Percentiles rank a stretch among this genome's conserved stretches.
Evolutionary conservation across 108 stramenopile genomes (phyloP).

Genomic region (Nitzschia sp.): DNA sequence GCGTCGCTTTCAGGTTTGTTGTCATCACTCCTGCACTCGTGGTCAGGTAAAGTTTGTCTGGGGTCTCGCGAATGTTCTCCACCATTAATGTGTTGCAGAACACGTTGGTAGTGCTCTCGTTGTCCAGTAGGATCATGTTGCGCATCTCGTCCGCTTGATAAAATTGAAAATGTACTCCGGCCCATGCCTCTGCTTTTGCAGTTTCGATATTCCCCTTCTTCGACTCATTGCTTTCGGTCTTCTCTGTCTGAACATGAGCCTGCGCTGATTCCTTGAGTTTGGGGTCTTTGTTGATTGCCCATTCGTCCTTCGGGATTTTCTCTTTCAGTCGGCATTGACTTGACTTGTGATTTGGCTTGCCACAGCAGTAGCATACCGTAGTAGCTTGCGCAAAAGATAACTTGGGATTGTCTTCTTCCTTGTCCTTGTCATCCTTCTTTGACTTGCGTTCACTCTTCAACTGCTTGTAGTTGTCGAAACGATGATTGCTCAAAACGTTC

Average conservation of each 20-base stretch:
- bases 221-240: neutral
- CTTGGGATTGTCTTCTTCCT: neutral
- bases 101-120: conserved; percentile 37
- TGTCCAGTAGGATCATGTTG: conserved; percentile 38
- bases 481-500: conserved; percentile 14
- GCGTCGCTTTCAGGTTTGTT: conserved; percentile 23
- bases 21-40: conserved; percentile 35
- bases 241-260: neutral
- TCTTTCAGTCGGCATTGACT: neutral
- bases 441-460: neutral
- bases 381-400: conserved; percentile 6
- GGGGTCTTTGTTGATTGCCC: conserved; percentile 10
- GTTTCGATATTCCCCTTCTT: neutral
- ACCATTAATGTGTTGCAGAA: conserved; percentile 34
- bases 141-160: neutral
- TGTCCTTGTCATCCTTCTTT: neutral
- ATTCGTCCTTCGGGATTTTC: conserved; percentile 14
- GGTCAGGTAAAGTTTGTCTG: conserved; percentile 9
- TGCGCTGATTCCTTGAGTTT: neutral
- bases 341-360: conserved; percentile 11
- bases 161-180: neutral
- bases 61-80: conserved; percentile 27
- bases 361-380: conserved; percentile 2
- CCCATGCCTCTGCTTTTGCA: neutral
- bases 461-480: conserved; percentile 3